Evolutionary conservation across 2,329 filamentous ascomycete species (phyloP).

Genomic region (Didymella glomerata): DNA sequence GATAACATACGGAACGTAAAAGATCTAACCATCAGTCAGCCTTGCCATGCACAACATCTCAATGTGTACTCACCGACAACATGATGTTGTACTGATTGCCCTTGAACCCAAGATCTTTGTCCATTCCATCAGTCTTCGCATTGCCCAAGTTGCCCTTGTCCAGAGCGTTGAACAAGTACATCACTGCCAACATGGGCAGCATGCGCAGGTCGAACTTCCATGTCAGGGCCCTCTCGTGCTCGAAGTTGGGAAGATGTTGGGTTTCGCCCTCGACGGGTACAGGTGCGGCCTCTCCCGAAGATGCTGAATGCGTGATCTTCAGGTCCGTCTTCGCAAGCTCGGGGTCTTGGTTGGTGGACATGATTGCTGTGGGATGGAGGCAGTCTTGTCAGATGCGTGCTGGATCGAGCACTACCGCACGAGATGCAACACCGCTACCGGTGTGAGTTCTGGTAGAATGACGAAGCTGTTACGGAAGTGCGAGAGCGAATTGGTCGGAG

Average conservation of each 20-base stretch:
- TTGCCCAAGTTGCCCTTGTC: constrained; percentile 52
- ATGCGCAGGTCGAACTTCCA: constrained; percentile 65
- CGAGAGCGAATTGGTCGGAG: background rate
- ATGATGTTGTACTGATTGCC: constrained; percentile 73
- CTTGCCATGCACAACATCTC: background rate
- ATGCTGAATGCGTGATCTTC: constrained; percentile 37
- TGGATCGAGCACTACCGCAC: background rate
- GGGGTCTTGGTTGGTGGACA: constrained; percentile 39
- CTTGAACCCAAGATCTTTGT: constrained; percentile 66
- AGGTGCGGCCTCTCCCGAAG: constrained; percentile 40
- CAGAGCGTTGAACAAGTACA: constrained; percentile 65
- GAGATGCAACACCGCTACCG: background rate
- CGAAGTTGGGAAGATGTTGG: constrained; percentile 46
- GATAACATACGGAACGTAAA: constrained; percentile 78
- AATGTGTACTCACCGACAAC: constrained; percentile 53
- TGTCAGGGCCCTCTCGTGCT: constrained; percentile 55
- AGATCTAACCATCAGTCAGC: constrained; percentile 57
- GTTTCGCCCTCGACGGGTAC: constrained; percentile 40
- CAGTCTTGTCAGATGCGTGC: background rate
- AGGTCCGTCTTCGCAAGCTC: constrained; percentile 44
- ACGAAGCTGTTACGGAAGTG: background rate
- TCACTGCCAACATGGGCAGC: constrained; percentile 65
- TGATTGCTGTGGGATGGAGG: constrained; percentile 19
- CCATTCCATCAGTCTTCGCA: constrained; percentile 54
- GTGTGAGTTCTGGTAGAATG: background rate